phyloP scores from a whole-genome alignment of 495 filamentous ascomycete genomes.

The Trichoderma parareesei region DNA sequence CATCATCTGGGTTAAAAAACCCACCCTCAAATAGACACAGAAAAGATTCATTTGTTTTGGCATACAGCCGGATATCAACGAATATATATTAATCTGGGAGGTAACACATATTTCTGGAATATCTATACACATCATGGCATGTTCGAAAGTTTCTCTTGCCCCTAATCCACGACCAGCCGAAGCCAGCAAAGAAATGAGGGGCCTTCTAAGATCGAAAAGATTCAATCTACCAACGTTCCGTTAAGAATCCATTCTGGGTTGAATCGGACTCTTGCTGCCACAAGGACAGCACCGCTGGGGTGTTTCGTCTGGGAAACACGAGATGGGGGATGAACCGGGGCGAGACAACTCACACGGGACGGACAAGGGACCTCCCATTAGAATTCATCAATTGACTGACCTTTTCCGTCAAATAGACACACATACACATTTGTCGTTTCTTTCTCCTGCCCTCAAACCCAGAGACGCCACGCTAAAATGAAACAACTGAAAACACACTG shows the following conservation, averaged over 20 bases:
- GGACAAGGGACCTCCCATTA: not conserved
- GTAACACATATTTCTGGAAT: not conserved
- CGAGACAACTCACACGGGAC: not conserved
- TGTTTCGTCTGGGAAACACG: conserved; percentile 2
- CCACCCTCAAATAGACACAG: not conserved
- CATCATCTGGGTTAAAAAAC: not conserved
- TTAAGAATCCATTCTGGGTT: conserved; percentile 44
- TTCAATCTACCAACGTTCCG: conserved; percentile 56
- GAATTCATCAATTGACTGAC: not conserved
- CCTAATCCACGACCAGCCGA: conserved; percentile 47
- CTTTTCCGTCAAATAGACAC: not conserved
- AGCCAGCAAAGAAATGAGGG: conserved; percentile 40
- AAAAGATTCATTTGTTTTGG: not conserved
- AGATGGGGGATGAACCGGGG: not conserved
- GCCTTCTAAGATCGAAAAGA: conserved; percentile 56
- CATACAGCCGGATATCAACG: too few relatives aligned
- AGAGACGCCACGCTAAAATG: conserved; percentile 19
- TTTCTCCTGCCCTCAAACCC: conserved; percentile 6
- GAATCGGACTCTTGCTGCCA: conserved; percentile 40
- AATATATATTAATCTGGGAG: too few relatives aligned
- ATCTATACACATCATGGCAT: conserved; percentile 20
- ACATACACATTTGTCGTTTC: not conserved
- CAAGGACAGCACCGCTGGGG: conserved; percentile 44
- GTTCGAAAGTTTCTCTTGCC: conserved; percentile 70
- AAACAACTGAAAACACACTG: conserved; percentile 12